phyloP scores from a whole-genome alignment of 768 basidiomycete species.

The Agaricus bisporus region DNA sequence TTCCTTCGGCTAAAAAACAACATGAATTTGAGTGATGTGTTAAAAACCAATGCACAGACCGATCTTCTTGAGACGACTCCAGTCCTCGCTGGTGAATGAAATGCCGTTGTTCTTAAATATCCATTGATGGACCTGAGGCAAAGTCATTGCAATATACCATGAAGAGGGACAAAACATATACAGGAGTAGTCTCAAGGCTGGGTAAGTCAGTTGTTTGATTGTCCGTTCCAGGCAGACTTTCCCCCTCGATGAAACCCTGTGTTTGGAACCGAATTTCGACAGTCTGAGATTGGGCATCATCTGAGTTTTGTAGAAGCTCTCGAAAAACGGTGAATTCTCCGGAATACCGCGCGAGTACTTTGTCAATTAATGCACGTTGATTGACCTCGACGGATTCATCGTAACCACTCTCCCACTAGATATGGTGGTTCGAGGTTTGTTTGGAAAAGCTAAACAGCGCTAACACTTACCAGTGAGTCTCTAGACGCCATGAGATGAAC shows the following conservation, averaged over 20 bases:
- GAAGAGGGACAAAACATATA: slow-evolving; percentile 22
- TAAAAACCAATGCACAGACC: slow-evolving; percentile 32
- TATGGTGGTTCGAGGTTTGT: not conserved
- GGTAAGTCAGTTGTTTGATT: slow-evolving; percentile 30
- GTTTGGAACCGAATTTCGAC: slow-evolving; percentile 84
- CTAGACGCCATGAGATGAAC: not conserved
- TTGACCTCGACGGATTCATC: slow-evolving; percentile 89
- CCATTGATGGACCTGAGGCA: slow-evolving; percentile 66
- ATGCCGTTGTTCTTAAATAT: slow-evolving; percentile 86
- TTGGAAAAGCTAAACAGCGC: no score
- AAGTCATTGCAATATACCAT: not conserved
- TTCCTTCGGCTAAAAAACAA: slow-evolving; percentile 65
- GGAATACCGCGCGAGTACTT: slow-evolving; percentile 91
- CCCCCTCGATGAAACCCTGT: slow-evolving; percentile 34
- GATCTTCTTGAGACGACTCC: slow-evolving; percentile 87
- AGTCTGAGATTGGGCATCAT: slow-evolving; percentile 74
- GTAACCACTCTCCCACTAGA: slow-evolving; percentile 52
- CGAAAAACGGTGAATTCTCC: slow-evolving; percentile 85
- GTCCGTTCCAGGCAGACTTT: slow-evolving; percentile 1
- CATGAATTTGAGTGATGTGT: not conserved
- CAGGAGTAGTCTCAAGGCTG: slow-evolving; percentile 58
- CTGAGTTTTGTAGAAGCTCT: slow-evolving; percentile 93
- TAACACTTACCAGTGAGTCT: not conserved
- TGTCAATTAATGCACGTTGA: slow-evolving; percentile 95
- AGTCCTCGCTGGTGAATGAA: slow-evolving; percentile 78